A percentile compares a stretch with the other conserved stretches of the same genome.
Evolutionary conservation across 2,329 filamentous ascomycete genomes (phyloP).

Genomic region (Zymoseptoria pseudotritici): DNA sequence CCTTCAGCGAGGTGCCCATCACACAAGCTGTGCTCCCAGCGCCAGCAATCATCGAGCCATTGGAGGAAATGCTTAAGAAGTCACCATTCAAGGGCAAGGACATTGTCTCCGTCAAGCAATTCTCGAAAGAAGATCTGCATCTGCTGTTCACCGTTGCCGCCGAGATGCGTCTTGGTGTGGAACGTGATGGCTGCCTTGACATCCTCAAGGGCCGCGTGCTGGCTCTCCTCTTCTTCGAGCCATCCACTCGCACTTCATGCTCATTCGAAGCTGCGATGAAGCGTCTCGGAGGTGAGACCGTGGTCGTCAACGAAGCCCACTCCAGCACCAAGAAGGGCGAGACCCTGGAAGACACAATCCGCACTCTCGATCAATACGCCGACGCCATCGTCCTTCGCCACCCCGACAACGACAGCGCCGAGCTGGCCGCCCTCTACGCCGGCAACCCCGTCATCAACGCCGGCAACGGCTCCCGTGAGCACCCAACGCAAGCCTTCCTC

Average conservation of each 20-base stretch:
- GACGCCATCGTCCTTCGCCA: slow-evolving; percentile 96
- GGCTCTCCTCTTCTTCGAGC: slow-evolving; percentile 94
- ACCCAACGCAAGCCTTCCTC: slow-evolving; percentile 94
- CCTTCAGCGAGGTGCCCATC: slow-evolving; percentile 48
- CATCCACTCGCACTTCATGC: slow-evolving; percentile 86
- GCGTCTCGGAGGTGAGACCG: slow-evolving; percentile 80
- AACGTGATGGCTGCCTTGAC: slow-evolving; percentile 82
- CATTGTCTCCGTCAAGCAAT: slow-evolving; percentile 86
- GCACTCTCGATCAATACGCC: slow-evolving; percentile 87
- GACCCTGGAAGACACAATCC: slow-evolving; percentile 83
- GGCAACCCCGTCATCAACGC: slow-evolving; percentile 93
- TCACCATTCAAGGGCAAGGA: slow-evolving; percentile 87
- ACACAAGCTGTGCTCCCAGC: slow-evolving; percentile 23
- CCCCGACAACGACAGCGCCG: slow-evolving; percentile 71
- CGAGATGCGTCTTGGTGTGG: slow-evolving; percentile 93
- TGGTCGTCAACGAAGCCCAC: slow-evolving; percentile 71
- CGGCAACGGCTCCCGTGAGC: slow-evolving; percentile 90
- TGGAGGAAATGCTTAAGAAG: slow-evolving; percentile 66
- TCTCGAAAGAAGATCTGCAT: slow-evolving; percentile 80
- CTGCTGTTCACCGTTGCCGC: slow-evolving; percentile 92
- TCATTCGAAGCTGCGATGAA: slow-evolving; percentile 99
- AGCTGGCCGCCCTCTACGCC: slow-evolving; percentile 77
- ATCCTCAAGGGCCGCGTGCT: slow-evolving; percentile 79
- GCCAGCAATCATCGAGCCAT: slow-evolving; percentile 45
- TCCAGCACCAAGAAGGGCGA: slow-evolving; percentile 95